These are phyloP conservation scores for Candida parachauliodes DNA, from an alignment of 805 yeast genomes.

Conservation along the genomic window DNA sequence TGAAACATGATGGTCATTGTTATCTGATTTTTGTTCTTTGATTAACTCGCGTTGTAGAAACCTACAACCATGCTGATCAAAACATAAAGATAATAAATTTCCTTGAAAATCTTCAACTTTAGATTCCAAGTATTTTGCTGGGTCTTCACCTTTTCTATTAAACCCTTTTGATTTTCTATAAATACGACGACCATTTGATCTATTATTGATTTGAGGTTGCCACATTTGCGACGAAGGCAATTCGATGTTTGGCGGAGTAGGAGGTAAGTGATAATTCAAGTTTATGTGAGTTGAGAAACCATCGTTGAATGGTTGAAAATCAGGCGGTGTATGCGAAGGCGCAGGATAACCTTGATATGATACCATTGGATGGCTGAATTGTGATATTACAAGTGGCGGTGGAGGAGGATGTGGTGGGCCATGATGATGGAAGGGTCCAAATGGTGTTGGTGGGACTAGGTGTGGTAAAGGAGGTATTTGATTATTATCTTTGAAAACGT, in stretches of 20 bases:
- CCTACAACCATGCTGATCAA: conserved; percentile 96
- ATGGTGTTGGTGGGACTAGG: conserved; percentile 9
- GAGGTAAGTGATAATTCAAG: too few relatives aligned
- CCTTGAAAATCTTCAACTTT: conserved; percentile 66
- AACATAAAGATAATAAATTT: conserved; percentile 75
- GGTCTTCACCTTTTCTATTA: conserved; percentile 56
- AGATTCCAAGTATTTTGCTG: conserved; percentile 65
- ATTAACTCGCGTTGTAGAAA: conserved; percentile 87
- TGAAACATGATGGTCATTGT: conserved; percentile 44
- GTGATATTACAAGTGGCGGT: conserved; percentile 6
- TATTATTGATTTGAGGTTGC: conserved; percentile 12
- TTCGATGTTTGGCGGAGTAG: neutral
- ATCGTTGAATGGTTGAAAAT: conserved; percentile 1
- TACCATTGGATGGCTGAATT: conserved; percentile 10
- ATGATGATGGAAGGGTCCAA: conserved; percentile 9
- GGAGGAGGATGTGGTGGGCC: conserved; percentile 20
- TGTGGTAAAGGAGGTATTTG: neutral
- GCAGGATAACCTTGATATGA: conserved; percentile 1
- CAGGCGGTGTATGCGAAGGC: conserved; percentile 3
- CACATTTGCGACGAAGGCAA: conserved; percentile 1
- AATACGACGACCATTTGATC: conserved; percentile 15
- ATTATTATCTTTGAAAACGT: too few relatives aligned
- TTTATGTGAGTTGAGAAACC: neutral
- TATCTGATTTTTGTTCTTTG: conserved; percentile 38
- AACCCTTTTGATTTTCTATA: conserved; percentile 13